Evolutionary conservation across 2,329 filamentous ascomycete genomes (phyloP).

Genomic region (Cryphonectria carpinicola): DNA sequence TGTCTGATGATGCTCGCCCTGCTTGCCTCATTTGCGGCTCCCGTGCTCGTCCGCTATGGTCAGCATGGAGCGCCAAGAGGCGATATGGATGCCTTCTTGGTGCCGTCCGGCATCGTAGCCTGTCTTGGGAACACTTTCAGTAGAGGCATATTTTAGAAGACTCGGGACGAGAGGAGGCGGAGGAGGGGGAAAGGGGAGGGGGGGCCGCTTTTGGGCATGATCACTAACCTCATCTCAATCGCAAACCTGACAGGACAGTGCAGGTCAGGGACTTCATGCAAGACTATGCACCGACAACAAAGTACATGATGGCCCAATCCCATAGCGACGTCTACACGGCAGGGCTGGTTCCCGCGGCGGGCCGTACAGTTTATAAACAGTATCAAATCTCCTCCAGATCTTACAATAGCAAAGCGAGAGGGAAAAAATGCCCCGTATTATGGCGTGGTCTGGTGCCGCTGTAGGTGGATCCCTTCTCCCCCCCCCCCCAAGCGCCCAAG

Average conservation of each 20-base stretch:
- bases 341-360: slow-evolving; percentile 7
- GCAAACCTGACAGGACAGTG: background rate
- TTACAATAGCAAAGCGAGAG: background rate
- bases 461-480: background rate
- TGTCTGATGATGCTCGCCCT: background rate
- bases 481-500: too few relatives aligned
- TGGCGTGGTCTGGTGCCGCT: slow-evolving; percentile 4
- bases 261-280: background rate
- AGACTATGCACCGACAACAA: slow-evolving; percentile 11
- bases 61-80: background rate
- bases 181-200: background rate
- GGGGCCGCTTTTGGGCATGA: slow-evolving; percentile 1
- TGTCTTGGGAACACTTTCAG: background rate
- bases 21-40: background rate
- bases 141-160: background rate
- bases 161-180: background rate
- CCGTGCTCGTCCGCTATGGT: background rate
- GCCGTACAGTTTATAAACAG: slow-evolving; percentile 13
- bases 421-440: background rate
- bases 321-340: background rate
- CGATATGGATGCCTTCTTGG: background rate
- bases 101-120: background rate
- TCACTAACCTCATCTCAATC: background rate
- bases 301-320: background rate
- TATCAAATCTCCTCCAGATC: slow-evolving; percentile 5